These are phyloP conservation scores for Pseudopithomyces chartarum DNA, from an alignment of 2,329 filamentous ascomycete species.

Conservation along the genomic window DNA sequence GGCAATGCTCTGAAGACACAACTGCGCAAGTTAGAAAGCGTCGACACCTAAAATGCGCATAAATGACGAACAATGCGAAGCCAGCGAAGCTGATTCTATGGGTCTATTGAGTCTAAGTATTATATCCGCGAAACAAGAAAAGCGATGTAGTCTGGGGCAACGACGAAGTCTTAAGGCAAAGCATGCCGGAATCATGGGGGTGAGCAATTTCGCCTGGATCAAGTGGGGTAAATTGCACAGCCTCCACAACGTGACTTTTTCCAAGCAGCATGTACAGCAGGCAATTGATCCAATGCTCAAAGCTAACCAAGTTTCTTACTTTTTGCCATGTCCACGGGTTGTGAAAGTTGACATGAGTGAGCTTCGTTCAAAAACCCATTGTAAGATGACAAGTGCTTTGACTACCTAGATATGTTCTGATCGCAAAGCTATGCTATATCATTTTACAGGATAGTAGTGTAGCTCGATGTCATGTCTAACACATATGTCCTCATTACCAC, in stretches of 20 bases:
- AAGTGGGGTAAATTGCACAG: background rate
- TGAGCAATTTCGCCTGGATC: background rate
- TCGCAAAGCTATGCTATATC: background rate
- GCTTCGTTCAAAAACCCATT: too few species aligned
- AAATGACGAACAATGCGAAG: background rate
- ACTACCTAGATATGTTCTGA: too few species aligned
- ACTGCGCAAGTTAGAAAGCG: background rate
- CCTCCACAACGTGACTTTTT: background rate
- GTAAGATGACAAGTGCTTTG: too few species aligned
- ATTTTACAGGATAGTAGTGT: background rate
- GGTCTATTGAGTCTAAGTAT: background rate
- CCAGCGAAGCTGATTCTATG: background rate
- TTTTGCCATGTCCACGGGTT: too few species aligned
- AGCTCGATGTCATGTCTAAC: background rate
- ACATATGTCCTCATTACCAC: background rate
- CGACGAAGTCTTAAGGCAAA: background rate
- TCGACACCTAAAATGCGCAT: background rate
- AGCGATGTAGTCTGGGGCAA: background rate
- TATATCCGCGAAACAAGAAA: background rate
- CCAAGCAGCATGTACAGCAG: too few species aligned
- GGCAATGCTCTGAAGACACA: background rate
- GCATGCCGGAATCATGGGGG: background rate
- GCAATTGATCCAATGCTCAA: too few species aligned
- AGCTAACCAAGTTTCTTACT: too few species aligned
- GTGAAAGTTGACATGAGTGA: too few species aligned